phyloP scores from a whole-genome alignment of 148 eudicot species.

The Amaranthus hypochondriacus region DNA sequence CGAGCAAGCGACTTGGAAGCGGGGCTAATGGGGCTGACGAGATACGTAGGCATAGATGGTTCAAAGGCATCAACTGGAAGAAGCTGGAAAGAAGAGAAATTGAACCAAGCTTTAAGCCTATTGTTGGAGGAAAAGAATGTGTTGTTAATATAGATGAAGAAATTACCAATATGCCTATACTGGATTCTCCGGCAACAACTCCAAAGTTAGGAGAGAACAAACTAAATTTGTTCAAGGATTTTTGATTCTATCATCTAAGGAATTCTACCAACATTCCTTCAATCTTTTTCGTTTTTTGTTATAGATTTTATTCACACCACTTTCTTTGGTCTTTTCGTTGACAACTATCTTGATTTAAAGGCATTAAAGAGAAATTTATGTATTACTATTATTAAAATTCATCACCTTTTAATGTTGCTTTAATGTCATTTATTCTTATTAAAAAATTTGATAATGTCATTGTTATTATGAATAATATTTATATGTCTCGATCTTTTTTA shows the following conservation, averaged over 20 bases:
- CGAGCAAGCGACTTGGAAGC: constrained; percentile 44
- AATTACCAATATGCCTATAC: constrained; percentile 40
- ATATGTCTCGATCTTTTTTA: too few relatives aligned
- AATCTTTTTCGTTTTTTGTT: too few relatives aligned
- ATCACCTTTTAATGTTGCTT: too few relatives aligned
- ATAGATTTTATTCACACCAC: too few relatives aligned
- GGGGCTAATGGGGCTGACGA: constrained; percentile 30
- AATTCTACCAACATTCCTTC: too few relatives aligned
- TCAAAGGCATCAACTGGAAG: constrained; percentile 47
- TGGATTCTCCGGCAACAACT: constrained; percentile 42
- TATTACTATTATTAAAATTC: too few relatives aligned
- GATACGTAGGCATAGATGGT: constrained; percentile 49
- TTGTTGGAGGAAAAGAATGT: constrained; percentile 36
- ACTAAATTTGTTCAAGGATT: constrained; percentile 26
- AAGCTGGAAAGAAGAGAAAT: constrained; percentile 45
- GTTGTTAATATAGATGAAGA: constrained; percentile 32
- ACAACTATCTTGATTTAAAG: too few relatives aligned
- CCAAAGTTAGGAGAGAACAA: constrained; percentile 26
- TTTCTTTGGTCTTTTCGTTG: too few relatives aligned
- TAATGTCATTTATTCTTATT: too few relatives aligned
- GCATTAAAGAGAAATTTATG: too few relatives aligned
- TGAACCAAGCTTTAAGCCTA: constrained; percentile 38
- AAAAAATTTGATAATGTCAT: too few relatives aligned
- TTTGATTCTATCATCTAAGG: neutral
- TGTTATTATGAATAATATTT: too few relatives aligned